Conservation (phyloP, 768 basidiomycete genomes). For the Russula foetens region DNA sequence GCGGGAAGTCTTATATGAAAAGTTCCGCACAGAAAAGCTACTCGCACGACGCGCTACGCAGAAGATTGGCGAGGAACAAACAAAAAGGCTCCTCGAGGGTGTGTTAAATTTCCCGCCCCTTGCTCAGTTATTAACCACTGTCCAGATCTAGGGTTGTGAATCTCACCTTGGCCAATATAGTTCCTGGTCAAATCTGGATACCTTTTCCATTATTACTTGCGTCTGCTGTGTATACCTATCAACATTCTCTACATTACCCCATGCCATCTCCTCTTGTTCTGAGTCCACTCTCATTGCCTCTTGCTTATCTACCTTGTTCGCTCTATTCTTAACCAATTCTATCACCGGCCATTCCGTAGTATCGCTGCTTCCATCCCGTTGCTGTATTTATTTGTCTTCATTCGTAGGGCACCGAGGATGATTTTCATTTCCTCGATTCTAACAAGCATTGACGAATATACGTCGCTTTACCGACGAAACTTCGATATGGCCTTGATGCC, state of each 20-base stretch:
- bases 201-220: conserved; percentile 11
- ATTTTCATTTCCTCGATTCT: neutral
- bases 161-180: neutral
- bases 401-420: neutral
- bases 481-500: neutral
- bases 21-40: conserved; percentile 85
- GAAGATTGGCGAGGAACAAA: conserved; percentile 67
- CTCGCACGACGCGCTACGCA: conserved; percentile 78
- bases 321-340: neutral
- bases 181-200: conserved; percentile 6
- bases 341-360: neutral
- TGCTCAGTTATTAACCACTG: neutral
- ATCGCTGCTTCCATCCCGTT: neutral
- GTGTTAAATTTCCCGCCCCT: conserved; percentile 16
- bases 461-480: neutral
- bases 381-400: conserved; percentile 8
- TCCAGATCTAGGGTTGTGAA: conserved; percentile 15
- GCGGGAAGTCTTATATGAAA: conserved; percentile 87
- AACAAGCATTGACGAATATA: neutral
- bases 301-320: neutral
- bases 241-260: neutral
- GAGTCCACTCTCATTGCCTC: neutral
- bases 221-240: conserved; percentile 1
- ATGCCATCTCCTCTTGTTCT: neutral
- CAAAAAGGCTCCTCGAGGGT: conserved; percentile 70